Conservation (phyloP, 805 yeast species). For the Saccharomyces kudriavzevii region DNA sequence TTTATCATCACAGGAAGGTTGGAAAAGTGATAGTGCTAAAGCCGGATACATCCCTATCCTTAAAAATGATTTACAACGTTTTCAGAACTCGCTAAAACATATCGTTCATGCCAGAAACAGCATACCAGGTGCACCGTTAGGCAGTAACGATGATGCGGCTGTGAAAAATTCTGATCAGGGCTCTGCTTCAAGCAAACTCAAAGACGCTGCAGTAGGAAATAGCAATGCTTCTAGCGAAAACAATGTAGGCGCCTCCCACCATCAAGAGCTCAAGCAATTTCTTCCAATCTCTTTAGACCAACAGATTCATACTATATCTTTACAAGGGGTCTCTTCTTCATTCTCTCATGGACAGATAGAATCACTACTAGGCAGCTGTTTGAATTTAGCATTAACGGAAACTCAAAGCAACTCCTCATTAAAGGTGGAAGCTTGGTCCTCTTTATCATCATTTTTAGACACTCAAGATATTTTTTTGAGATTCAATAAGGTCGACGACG, state of each 20-base stretch:
- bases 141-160: background rate
- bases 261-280: conserved; percentile 18
- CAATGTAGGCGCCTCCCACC: conserved; percentile 2
- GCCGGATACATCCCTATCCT: conserved; percentile 19
- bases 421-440: conserved; percentile 11
- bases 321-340: conserved; percentile 13
- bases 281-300: conserved; percentile 21
- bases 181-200: background rate
- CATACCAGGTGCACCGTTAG: background rate
- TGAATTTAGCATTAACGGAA: background rate
- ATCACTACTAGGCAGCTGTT: conserved; percentile 3
- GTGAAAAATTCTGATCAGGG: background rate
- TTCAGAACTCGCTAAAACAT: background rate
- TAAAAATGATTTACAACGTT: conserved; percentile 7
- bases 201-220: background rate
- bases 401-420: background rate
- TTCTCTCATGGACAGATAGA: conserved; percentile 9
- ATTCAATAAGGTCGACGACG: conserved; percentile 1
- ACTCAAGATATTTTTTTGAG: conserved; percentile 16
- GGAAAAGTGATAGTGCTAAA: conserved; percentile 14
- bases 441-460: conserved; percentile 7
- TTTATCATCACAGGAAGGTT: conserved; percentile 11
- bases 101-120: background rate
- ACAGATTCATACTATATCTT: conserved; percentile 19
- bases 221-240: background rate